Evolutionary conservation across 1,284 basidiomycete genomes (phyloP).

Genomic region (Earliella scabrosa): DNA sequence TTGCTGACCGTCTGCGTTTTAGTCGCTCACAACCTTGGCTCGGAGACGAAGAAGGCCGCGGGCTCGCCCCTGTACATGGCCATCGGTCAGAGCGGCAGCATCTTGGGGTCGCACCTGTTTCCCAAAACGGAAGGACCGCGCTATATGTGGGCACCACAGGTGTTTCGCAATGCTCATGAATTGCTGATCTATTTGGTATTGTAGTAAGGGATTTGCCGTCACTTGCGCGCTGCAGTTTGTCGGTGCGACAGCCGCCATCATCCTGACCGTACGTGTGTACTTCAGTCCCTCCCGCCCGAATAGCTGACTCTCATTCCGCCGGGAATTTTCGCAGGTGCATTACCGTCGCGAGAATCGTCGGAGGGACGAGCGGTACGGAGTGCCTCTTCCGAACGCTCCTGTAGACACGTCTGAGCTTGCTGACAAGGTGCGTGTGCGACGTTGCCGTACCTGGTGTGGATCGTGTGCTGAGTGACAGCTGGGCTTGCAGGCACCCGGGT

Average conservation of each 20-base stretch:
- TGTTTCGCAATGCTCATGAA: background rate
- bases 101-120: slow-evolving; percentile 76
- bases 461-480: background rate
- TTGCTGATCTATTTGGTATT: background rate
- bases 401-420: slow-evolving; percentile 72
- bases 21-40: slow-evolving; percentile 78
- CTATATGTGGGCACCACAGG: slow-evolving; percentile 52
- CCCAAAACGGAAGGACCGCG: slow-evolving; percentile 64
- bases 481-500: background rate
- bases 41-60: slow-evolving; percentile 76
- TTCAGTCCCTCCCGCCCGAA: too few relatives aligned
- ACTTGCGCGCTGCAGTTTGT: slow-evolving; percentile 61
- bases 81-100: slow-evolving; percentile 74
- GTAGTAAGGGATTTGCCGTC: slow-evolving; percentile 69
- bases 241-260: slow-evolving; percentile 51
- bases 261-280: slow-evolving; percentile 48
- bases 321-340: background rate
- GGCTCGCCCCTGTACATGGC: slow-evolving; percentile 78
- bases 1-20: background rate
- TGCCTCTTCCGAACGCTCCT: slow-evolving; percentile 47
- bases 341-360: slow-evolving; percentile 52
- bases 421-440: slow-evolving; percentile 54
- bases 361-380: slow-evolving; percentile 59
- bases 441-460: background rate
- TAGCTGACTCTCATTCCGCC: background rate